Percentiles rank a stretch among this genome's conserved stretches.
phyloP scores from a whole-genome alignment of 192 early-diverging fungal genomes.

The Coemansia sp. region DNA sequence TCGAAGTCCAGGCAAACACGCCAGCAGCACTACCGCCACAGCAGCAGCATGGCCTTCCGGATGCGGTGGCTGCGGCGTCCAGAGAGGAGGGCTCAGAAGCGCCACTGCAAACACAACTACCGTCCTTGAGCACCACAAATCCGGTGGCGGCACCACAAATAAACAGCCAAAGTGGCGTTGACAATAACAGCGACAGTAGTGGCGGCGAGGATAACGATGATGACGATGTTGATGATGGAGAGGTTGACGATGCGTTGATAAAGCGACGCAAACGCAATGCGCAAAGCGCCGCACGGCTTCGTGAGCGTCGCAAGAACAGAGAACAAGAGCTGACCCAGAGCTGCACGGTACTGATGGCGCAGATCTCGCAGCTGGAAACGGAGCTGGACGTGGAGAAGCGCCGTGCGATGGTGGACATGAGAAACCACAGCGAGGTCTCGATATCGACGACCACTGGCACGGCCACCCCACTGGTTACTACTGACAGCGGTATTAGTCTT shows the following conservation, averaged over 20 bases:
- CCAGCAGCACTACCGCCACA: background rate
- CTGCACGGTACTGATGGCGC: slow-evolving; percentile 35
- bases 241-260: slow-evolving; percentile 38
- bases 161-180: background rate
- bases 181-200: background rate
- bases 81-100: background rate
- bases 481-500: background rate
- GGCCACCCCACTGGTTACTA: background rate
- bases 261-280: slow-evolving; percentile 55
- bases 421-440: background rate
- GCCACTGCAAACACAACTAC: background rate
- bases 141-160: background rate
- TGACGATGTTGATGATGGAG: slow-evolving; percentile 1
- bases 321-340: slow-evolving; percentile 39
- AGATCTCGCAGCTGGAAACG: slow-evolving; percentile 36
- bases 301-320: slow-evolving; percentile 50
- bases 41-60: background rate
- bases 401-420: slow-evolving; percentile 21
- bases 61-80: background rate
- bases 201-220: slow-evolving; percentile 6
- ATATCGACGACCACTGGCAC: background rate
- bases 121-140: background rate
- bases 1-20: background rate
- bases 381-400: slow-evolving; percentile 45
- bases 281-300: slow-evolving; percentile 51